Percentiles rank a stretch among this genome's conserved stretches.
Evolutionary conservation across 768 basidiomycete genomes (phyloP).

Genomic region (Wakefieldia striispora): DNA sequence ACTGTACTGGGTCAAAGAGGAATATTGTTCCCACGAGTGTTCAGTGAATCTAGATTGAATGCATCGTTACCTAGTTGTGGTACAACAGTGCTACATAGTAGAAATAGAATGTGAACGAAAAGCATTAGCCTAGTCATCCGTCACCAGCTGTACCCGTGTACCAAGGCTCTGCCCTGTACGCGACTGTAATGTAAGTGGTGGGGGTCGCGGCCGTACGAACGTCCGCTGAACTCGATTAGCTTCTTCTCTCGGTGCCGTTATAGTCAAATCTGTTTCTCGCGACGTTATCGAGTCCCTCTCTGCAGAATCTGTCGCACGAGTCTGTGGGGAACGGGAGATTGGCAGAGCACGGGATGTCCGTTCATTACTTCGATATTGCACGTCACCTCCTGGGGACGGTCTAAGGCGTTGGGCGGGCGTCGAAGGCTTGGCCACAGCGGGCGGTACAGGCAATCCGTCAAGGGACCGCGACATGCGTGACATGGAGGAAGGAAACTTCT

Average conservation of each 20-base stretch:
- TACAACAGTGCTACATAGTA: no score
- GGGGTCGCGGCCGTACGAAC: constrained; percentile 43
- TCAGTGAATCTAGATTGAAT: no score
- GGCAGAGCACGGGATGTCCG: constrained; percentile 16
- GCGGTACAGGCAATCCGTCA: not conserved
- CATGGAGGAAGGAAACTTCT: not conserved
- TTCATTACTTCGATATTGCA: not conserved
- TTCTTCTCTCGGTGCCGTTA: constrained; percentile 10
- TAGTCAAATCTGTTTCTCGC: constrained; percentile 31
- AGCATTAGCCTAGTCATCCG: constrained; percentile 11
- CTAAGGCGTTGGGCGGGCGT: not conserved
- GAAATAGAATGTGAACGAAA: not conserved
- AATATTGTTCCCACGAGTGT: constrained; percentile 18
- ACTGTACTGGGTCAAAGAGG: constrained; percentile 6
- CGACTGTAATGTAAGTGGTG: constrained; percentile 33
- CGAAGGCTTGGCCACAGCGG: not conserved
- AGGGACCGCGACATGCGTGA: not conserved
- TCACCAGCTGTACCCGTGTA: constrained; percentile 11
- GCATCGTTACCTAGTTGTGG: no score
- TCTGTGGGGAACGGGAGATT: constrained; percentile 18
- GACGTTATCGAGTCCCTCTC: constrained; percentile 24
- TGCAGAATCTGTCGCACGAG: constrained; percentile 15
- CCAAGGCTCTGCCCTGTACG: constrained; percentile 7
- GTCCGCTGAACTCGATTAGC: constrained; percentile 17
- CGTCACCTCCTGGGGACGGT: not conserved